Conservation (phyloP, 1,284 basidiomycete species). For the Exobasidium rhododendri region DNA sequence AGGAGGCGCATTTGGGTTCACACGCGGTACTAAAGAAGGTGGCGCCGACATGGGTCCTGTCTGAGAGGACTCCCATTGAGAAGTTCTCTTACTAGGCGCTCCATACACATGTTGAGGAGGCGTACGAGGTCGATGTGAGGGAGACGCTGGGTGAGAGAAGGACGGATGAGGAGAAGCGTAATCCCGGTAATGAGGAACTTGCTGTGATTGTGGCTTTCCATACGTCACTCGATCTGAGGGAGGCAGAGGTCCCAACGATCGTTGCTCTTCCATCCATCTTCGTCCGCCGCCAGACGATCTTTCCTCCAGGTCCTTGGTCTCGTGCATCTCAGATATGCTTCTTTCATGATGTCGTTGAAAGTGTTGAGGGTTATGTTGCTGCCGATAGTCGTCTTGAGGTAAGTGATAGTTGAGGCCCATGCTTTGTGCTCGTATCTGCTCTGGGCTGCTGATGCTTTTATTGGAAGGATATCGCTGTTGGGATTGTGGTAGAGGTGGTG, state of each 20-base stretch:
- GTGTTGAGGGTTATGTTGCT: background rate
- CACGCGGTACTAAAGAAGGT: conserved; percentile 4
- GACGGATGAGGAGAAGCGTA: background rate
- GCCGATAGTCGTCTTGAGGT: conserved; percentile 6
- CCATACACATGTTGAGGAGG: conserved; percentile 3
- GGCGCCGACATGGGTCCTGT: conserved; percentile 10
- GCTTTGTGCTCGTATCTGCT: background rate
- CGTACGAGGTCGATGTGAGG: conserved; percentile 7
- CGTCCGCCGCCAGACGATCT: background rate
- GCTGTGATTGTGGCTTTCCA: background rate
- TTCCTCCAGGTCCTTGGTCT: background rate
- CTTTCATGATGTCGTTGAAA: background rate
- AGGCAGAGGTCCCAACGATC: conserved; percentile 4
- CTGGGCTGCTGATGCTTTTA: background rate
- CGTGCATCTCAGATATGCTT: background rate
- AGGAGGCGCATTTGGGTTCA: background rate
- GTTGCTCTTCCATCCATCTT: background rate
- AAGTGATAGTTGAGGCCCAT: background rate
- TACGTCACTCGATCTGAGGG: background rate
- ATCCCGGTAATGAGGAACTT: background rate
- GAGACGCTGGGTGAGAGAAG: conserved; percentile 9
- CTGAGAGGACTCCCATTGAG: conserved; percentile 4
- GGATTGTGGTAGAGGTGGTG: background rate
- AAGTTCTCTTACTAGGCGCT: background rate
- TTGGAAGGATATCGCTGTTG: background rate